A percentile compares a stretch with the other conserved stretches of the same genome.
Conservation (phyloP, 768 basidiomycete genomes). For the Boletus sensibilis region DNA sequence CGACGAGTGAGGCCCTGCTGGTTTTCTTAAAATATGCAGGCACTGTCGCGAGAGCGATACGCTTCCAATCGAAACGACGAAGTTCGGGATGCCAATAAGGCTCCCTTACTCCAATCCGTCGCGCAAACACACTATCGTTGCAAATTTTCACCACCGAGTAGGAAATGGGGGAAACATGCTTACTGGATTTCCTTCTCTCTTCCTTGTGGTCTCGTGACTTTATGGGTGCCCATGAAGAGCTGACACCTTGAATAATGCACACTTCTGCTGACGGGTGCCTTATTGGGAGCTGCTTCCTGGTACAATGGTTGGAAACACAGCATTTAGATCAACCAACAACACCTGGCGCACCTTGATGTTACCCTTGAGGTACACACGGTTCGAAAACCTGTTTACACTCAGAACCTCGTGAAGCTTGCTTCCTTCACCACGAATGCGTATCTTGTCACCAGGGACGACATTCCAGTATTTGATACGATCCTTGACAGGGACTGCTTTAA, state of each 20-base stretch:
- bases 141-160: background rate
- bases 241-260: conserved; percentile 82
- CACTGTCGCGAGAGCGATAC: conserved; percentile 63
- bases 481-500: conserved; percentile 57
- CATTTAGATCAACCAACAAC: background rate
- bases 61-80: conserved; percentile 68
- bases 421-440: conserved; percentile 67
- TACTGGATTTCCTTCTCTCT: conserved; percentile 44
- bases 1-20: conserved; percentile 35
- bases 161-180: conserved; percentile 21
- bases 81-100: conserved; percentile 57
- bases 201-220: conserved; percentile 35
- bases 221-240: conserved; percentile 64
- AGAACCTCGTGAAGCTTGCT: conserved; percentile 66
- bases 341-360: conserved; percentile 31
- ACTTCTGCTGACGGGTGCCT: conserved; percentile 28
- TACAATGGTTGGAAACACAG: conserved; percentile 1
- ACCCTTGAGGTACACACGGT: conserved; percentile 59
- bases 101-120: conserved; percentile 59
- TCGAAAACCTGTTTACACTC: conserved; percentile 71
- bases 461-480: conserved; percentile 88
- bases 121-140: conserved; percentile 67
- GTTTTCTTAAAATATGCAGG: conserved; percentile 50
- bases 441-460: conserved; percentile 79
- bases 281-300: conserved; percentile 24